Evolutionary conservation across 192 early-diverging fungal species (phyloP).

Genomic region (Paraglomus occultum): DNA sequence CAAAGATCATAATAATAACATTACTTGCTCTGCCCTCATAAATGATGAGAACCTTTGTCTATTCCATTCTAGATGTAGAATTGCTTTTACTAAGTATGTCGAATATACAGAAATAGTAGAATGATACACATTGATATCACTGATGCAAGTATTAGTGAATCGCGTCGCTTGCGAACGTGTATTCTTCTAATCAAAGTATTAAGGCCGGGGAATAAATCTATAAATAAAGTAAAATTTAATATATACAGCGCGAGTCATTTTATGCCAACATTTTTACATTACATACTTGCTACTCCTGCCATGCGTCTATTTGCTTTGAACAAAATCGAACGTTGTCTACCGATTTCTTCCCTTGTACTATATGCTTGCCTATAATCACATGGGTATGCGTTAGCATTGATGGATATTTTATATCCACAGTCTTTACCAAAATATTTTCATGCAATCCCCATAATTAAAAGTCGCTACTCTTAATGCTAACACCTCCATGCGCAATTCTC

Average conservation of each 20-base stretch:
- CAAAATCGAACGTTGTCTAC: slow-evolving; percentile 58
- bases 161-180: slow-evolving; percentile 60
- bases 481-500: background rate
- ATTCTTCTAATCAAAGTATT: slow-evolving; percentile 71
- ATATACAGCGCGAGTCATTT: background rate
- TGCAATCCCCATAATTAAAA: background rate
- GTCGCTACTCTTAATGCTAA: background rate
- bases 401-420: slow-evolving; percentile 4
- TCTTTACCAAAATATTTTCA: background rate
- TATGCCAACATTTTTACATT: background rate
- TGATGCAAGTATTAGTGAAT: slow-evolving; percentile 69
- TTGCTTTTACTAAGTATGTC: background rate
- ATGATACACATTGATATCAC: slow-evolving; percentile 64
- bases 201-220: slow-evolving; percentile 56
- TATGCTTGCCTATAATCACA: slow-evolving; percentile 67
- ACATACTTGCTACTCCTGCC: slow-evolving; percentile 52
- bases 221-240: background rate
- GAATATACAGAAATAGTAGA: slow-evolving; percentile 26
- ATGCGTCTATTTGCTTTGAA: slow-evolving; percentile 55
- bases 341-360: slow-evolving; percentile 62
- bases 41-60: too few relatives aligned
- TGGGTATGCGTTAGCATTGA: slow-evolving; percentile 1
- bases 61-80: too few relatives aligned
- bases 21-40: too few relatives aligned
- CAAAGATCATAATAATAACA: too few relatives aligned